These are phyloP conservation scores for Plasmodium blacklocki DNA, from an alignment of 169 alveolate species.

Conservation along the genomic window DNA sequence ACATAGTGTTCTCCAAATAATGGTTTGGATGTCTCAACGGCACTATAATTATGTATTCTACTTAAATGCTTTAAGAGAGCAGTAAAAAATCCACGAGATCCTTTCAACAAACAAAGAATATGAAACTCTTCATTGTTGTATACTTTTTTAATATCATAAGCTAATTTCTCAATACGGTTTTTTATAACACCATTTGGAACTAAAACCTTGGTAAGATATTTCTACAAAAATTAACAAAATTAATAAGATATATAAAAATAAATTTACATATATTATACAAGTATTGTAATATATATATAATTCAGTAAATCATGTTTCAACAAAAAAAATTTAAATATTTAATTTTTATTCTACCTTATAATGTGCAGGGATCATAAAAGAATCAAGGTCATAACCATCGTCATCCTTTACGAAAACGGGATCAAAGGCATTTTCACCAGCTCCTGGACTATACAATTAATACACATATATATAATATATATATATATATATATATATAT, in stretches of 20 bases:
- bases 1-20: conserved; percentile 81
- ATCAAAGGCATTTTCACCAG: conserved; percentile 60
- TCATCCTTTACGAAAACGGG: conserved; percentile 62
- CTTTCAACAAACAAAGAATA: conserved; percentile 83
- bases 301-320: not conserved
- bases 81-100: conserved; percentile 84
- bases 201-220: conserved; percentile 31
- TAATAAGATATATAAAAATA: not conserved
- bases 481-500: not conserved
- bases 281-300: not conserved
- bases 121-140: conserved; percentile 80
- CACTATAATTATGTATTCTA: conserved; percentile 75
- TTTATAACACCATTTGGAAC: conserved; percentile 52
- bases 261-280: not conserved
- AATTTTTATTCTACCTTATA: conserved; percentile 32
- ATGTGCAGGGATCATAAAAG: conserved; percentile 53
- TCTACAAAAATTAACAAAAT: conserved; percentile 6
- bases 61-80: conserved; percentile 76
- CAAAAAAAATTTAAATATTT: not conserved
- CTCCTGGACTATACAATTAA: conserved; percentile 45
- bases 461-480: not conserved
- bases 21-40: conserved; percentile 20
- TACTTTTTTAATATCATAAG: conserved; percentile 77
- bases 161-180: conserved; percentile 73
- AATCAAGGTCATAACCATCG: conserved; percentile 61